Base-by-base conservation (phyloP, 805 yeast genomes). In the Yamadazyma tumulicola region DNA sequence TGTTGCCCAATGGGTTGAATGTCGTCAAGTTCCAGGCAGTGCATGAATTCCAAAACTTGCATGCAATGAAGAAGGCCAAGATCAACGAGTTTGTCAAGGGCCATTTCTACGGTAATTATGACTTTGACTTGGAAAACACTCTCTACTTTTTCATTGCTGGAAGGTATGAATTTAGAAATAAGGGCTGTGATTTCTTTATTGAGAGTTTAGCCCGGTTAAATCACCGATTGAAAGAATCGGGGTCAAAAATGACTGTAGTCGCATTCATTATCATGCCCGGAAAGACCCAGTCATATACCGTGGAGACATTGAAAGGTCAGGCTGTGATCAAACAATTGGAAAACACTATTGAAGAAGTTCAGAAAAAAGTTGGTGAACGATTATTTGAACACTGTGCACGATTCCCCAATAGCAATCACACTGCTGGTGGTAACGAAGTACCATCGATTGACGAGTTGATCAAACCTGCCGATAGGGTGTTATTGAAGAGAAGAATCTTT, bases 211-310 rank as follows among this genome's bases (percentile, higher is more conserved):
- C 97, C 1, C 74, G 98, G 47, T 74, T 91, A 54, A 91, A 91
- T 64, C 91, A 91, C 59, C 74, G 81, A 41, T 75, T 91, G 54
- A 87, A 93, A 65, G 80, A 77, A 38, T 61, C 77, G 4, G 86
- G 86, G 26, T 84, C 96, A 5, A 85, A 83, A 49, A 84, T 81
- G 72, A 91, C 97, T 0, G 93, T 91, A 14, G 97, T 91, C 28
- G 97, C 97, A 8, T 91, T 91, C 55, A 87, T 91, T 52, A 91
- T 91, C 61, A 93, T 93, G 97, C 98, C 98, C 3, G 97, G 97
- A 12, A 78, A 81, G 33, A 89, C 95, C 37, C 81, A 85, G 51
- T 89, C 97, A 0, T 91, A 87, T 61, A 93, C 97, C 2, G 95
- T 88, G 20, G 97, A 91, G 57, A 93, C 97, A 4, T 74, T 91